Evolutionary conservation across 306 rosid genomes (phyloP).

Genomic region (Astragalus glycyphyllos): DNA sequence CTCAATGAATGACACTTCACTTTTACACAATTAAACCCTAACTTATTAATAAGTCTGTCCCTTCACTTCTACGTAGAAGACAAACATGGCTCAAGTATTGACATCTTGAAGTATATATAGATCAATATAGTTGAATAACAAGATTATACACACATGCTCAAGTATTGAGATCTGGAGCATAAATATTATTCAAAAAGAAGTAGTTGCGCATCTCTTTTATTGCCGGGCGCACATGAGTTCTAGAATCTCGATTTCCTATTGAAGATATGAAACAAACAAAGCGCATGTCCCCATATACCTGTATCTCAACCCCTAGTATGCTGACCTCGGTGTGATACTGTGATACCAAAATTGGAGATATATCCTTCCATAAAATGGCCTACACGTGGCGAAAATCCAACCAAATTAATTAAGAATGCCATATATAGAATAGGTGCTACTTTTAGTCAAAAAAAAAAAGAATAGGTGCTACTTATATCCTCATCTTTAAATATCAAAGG

Average conservation of each 20-base stretch:
- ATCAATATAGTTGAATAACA: too few relatives aligned
- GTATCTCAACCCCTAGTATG: neutral
- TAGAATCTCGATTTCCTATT: neutral
- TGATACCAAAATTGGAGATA: neutral
- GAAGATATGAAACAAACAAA: neutral
- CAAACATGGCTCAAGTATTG: too few relatives aligned
- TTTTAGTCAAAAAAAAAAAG: neutral
- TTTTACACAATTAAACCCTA: too few relatives aligned
- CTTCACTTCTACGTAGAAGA: too few relatives aligned
- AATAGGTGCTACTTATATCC: neutral
- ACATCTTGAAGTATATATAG: too few relatives aligned
- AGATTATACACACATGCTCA: too few relatives aligned
- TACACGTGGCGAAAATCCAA: neutral
- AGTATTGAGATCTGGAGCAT: too few relatives aligned
- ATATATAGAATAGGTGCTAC: conserved; percentile 34
- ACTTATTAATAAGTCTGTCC: too few relatives aligned
- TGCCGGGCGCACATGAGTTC: too few relatives aligned
- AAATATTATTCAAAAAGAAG: too few relatives aligned
- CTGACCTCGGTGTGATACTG: neutral
- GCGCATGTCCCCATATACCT: neutral
- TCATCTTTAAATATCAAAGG: conserved; percentile 12
- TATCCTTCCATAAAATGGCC: neutral
- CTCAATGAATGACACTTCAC: too few relatives aligned
- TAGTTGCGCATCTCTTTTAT: too few relatives aligned
- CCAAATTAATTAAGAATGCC: neutral